These are phyloP conservation scores for Backusella sp. DNA, from an alignment of 192 early-diverging fungal genomes.

Conservation along the genomic window DNA sequence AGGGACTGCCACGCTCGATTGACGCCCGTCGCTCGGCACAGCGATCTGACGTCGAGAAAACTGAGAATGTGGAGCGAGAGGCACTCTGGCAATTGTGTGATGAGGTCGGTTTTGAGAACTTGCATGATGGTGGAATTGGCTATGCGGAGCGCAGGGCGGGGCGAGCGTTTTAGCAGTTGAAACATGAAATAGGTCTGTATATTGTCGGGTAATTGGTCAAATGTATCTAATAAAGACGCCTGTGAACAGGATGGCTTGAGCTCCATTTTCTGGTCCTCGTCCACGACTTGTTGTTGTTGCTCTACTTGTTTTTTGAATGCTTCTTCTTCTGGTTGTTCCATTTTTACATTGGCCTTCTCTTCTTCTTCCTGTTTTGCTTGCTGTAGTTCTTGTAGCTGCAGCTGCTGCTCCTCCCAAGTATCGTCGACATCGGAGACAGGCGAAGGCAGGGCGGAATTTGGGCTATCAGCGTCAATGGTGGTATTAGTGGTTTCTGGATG, in stretches of 20 bases:
- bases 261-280: neutral
- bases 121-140: slow-evolving; percentile 81
- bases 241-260: neutral
- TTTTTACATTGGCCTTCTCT: too few species aligned
- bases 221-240: slow-evolving; percentile 52
- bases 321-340: neutral
- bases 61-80: slow-evolving; percentile 74
- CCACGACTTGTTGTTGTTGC: neutral
- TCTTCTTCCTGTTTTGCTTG: neutral
- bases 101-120: slow-evolving; percentile 85
- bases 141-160: slow-evolving; percentile 74
- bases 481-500: slow-evolving; percentile 33
- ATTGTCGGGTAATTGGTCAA: slow-evolving; percentile 71
- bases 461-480: slow-evolving; percentile 19
- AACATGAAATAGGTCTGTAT: slow-evolving; percentile 91
- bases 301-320: neutral
- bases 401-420: slow-evolving; percentile 5
- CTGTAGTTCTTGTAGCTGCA: neutral
- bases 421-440: slow-evolving; percentile 46
- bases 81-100: slow-evolving; percentile 67
- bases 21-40: slow-evolving; percentile 79
- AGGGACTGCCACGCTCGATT: slow-evolving; percentile 73
- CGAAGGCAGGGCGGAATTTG: slow-evolving; percentile 47
- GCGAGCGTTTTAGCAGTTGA: slow-evolving; percentile 82
- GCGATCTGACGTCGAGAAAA: slow-evolving; percentile 76